Conservation (phyloP, 2,329 filamentous ascomycete species). For the Epichloe gansuensis region DNA sequence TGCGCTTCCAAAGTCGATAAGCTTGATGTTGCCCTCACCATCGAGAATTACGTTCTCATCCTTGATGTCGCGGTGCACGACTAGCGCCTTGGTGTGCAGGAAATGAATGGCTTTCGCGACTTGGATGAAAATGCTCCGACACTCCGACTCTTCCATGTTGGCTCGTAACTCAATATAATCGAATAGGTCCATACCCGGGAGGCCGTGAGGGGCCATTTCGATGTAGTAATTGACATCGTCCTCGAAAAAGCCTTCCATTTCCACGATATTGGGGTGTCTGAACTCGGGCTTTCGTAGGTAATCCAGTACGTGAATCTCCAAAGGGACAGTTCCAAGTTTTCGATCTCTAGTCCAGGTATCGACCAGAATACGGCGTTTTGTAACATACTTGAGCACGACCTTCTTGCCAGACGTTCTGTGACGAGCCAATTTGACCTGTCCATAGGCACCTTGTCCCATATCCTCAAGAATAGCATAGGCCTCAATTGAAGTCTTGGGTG, state of each 20-base stretch:
- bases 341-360: constrained; percentile 97
- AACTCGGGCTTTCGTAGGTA: constrained; percentile 68
- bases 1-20: constrained; percentile 96
- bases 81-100: constrained; percentile 76
- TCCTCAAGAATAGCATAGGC: constrained; percentile 92
- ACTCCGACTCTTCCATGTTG: constrained; percentile 93
- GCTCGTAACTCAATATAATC: constrained; percentile 95
- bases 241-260: constrained; percentile 63
- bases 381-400: constrained; percentile 94
- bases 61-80: constrained; percentile 97
- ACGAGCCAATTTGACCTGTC: constrained; percentile 87
- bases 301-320: constrained; percentile 95
- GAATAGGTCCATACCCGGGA: constrained; percentile 96
- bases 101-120: constrained; percentile 84
- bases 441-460: constrained; percentile 96
- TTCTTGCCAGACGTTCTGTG: constrained; percentile 72
- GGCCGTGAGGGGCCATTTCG: constrained; percentile 88
- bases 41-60: constrained; percentile 97
- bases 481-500: constrained; percentile 67
- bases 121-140: constrained; percentile 88
- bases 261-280: constrained; percentile 55
- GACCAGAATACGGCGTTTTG: constrained; percentile 88
- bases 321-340: constrained; percentile 79
- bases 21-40: constrained; percentile 86
- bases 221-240: constrained; percentile 95